Evolutionary conservation across 805 yeast genomes (phyloP), one percentile per base, ranked within the genome.

Genomic region (Candida suzukii): DNA sequence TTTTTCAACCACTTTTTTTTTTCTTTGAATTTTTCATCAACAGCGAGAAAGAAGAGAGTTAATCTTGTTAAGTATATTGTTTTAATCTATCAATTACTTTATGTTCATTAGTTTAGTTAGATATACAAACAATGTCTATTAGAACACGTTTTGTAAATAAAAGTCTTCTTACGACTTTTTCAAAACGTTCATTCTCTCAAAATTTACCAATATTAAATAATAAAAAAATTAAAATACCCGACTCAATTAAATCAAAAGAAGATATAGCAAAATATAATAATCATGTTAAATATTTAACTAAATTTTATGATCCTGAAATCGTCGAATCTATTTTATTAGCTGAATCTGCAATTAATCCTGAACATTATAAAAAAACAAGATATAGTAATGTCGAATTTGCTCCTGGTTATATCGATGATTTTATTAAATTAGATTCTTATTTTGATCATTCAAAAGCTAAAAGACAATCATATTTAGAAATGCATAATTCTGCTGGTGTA

Each of bases 281-380:
- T 43, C 88, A 82, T 59, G 51, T 78, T 47, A 72, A 75, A 35
- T 70, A 68, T 47, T 70, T 90, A 50, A 61, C 76, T 37, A 78
- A 88, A 56, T 91, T 81, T 67, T 91, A 91, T 61, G 78, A 91
- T 9, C 86, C 88, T 26, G 83, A 81, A 44, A 71, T 90, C 39
- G 74, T 91, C 47, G 85, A 87, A 56, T 77, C 95, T 40, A 87
- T 93, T 49, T 70, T 83, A 51, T 71, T 83, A 35, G 86, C 97
- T 0, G 96, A 91, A 64, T 68, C 83, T 5, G 71, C 76, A 17
- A 78, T 88, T 39, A 68, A 77, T 10, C 91, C 95, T 17, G 67
- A 74, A 38, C 74, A 81, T 47, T 76, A 78, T 65, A 56, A 60
- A 4, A 54, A 63, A 37, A 70, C 71, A 39, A 68, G 64, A 43